Evolutionary conservation across 805 yeast genomes (phyloP), one percentile per base, ranked within the genome.

Genomic region (Saturnispora hagleri): DNA sequence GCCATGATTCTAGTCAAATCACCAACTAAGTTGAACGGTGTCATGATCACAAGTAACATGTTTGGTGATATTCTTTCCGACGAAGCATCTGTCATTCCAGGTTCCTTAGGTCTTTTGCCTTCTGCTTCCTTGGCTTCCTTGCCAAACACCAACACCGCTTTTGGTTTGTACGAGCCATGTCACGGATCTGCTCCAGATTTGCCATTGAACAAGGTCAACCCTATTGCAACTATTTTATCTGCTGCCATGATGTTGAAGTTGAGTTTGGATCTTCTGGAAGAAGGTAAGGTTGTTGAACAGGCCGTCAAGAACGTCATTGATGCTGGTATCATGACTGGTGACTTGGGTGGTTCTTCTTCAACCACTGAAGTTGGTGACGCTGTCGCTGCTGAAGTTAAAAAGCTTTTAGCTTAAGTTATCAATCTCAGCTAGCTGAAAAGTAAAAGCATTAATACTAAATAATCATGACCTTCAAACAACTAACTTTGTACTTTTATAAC

Each of bases 101-200:
- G 99, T 45, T 91, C 98, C 26, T 76, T 93, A 57, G 99, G 99
- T 55, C 79, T 93, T 59, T 78, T 93, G 58, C 99, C 99, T 48
- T 88, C 97, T 52, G 95, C 99, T 3, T 91, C 98, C 20, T 79
- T 93, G 64, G 93, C 97, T 3, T 89, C 97, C n/a, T 77, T 93
- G 65, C 99, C 99, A 50, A 97, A 91, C 70, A 81, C 91, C 40
- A 90, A 90, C 76, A 74, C 78, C 48, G 98, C 98, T 0, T 90
- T 93, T 66, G 99, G 99, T 53, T 75, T 93, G 58, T 93, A 93
- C 68, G 99, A 93, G 73, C 98, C 99, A 59, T 91, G 97, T 66
- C 99, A 91, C 68, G 99, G 99, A 46, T 85, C 97, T 46, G 99
- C 99, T 35, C 99, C 99, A 49, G 99, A 91, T 69, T 80, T 91